A percentile compares a stretch with the other conserved stretches of the same genome.
Evolutionary conservation across 495 filamentous ascomycete genomes (phyloP).

Genomic region (Neurospora sp.): DNA sequence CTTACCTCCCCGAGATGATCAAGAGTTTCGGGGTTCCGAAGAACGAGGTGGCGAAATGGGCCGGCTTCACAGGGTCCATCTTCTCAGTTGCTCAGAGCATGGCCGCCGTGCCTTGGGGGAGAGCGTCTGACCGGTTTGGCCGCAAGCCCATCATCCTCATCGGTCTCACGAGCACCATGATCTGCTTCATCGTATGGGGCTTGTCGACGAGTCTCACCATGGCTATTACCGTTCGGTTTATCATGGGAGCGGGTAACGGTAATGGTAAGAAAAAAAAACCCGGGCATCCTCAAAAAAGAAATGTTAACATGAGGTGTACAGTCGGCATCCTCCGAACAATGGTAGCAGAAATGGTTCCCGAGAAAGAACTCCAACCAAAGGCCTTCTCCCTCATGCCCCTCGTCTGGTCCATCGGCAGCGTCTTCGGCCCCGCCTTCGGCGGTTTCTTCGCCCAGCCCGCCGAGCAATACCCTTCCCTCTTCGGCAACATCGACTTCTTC

Average conservation of each 20-base stretch:
- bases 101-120: conserved; percentile 73
- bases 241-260: conserved; percentile 58
- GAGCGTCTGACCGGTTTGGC: conserved; percentile 60
- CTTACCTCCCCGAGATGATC: conserved; percentile 88
- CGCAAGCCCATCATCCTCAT: conserved; percentile 66
- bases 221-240: conserved; percentile 57
- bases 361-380: conserved; percentile 68
- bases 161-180: conserved; percentile 64
- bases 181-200: conserved; percentile 62
- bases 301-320: conserved; percentile 8
- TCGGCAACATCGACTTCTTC: conserved; percentile 57
- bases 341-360: conserved; percentile 68
- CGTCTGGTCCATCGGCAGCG: conserved; percentile 68
- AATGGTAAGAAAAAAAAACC: conserved; percentile 36
- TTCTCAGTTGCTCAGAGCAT: conserved; percentile 64
- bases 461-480: conserved; percentile 55
- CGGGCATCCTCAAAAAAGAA: not conserved
- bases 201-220: conserved; percentile 62
- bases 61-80: conserved; percentile 58
- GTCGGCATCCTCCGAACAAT: conserved; percentile 61
- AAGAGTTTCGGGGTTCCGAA: conserved; percentile 64
- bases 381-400: conserved; percentile 83
- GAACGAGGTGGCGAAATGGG: conserved; percentile 68
- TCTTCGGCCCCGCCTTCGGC: conserved; percentile 85
- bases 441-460: conserved; percentile 75